Base-by-base conservation (phyloP, 768 basidiomycete genomes). In the Mycena sanguinolenta region DNA sequence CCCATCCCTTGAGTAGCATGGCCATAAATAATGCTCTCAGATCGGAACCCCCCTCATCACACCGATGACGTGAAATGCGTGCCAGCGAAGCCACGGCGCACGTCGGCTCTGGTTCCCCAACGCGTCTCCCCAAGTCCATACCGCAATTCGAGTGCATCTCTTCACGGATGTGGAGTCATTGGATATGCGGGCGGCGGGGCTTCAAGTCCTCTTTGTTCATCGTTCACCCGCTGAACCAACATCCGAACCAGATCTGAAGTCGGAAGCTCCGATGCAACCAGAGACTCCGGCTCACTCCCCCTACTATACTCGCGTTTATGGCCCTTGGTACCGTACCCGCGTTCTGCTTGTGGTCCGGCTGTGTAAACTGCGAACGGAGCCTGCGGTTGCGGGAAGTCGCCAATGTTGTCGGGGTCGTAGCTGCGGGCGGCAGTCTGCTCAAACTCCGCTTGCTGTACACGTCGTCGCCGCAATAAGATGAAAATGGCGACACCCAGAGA, bases 241-340 rank as follows among this genome's bases (percentile, higher is more conserved):
- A 60, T 39, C 25, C 39, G 39, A 28, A 60, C 58, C 36, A 60
- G 23, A 7, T 60, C 58, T 14, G 25, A 16, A 16, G 58, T 60
- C 38, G 27, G 58, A 21, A 60, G 55, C 9, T 57, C 55, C 34
- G 55, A 57, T 36, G n/a, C 34, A 23, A 23, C 10, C 23, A 6
- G 28, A n/a, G 23, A 9, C 4, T n/a, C 21, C 1, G 36, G 8
- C 8, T 23, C 34, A 4, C 34, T 36, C n/a, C 34, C 34, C 17
- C 53, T 16, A 23, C 55, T 36, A 23, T 23, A 21, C 14, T 57
- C 55, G 8, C 55, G 49, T 50, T 25, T 50, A 50, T 46, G n/a
- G 3, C 46, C 7, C 46, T 21, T 46, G 12, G 46, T n/a, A 46
- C 9, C 21, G 21, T 9, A 19, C 13, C 13, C 55, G 14, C n/a